Base-by-base conservation (phyloP, 1,284 basidiomycete genomes). In the Tylopilus sp. region DNA sequence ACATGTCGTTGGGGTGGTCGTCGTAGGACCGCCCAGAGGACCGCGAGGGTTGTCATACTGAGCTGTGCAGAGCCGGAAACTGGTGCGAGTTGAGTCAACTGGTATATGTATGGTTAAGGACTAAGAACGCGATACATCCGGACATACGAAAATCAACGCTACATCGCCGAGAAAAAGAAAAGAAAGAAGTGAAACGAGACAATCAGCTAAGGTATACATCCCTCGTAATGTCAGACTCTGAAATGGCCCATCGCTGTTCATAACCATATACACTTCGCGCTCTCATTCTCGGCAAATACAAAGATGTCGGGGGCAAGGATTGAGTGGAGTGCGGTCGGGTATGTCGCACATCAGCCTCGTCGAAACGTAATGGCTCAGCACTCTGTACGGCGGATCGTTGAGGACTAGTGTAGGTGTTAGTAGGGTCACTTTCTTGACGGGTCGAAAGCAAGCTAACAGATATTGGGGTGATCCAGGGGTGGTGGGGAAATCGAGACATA, bases 211-310 rank as follows among this genome's bases (percentile, higher is more conserved):
- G 54, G 44, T 65, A 63, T 23, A 56, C 19, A n/a, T 65, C 51
- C 11, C 16, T 53, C 5, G 40, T 5, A 21, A 67, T 46, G 23
- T 67, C 61, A 19, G 49, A 46, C 40, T 66, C 61, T 15, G 66
- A 66, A 2, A 38, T 29, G 4, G 65, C 61, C 63, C 63, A 69
- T 55, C 66, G 44, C 26, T 26, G 44, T 12, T 54, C 53, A 41
- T 56, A 48, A 9, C 33, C 33, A 34, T 34, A 34, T 25, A 35
- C 53, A 15, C 34, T 15, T 28, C 41, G 48, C 33, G 38, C 15
- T 13, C 19, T 49, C 13, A 46, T 23, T 15, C 46, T 16, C 6
- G 34, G 37, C n/a, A 16, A 3, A 31, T 34, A 44, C 41, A 29
- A 19, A 10, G 55, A 47, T 4, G 16, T 6, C 5, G 53, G 44